A percentile compares a stretch with the other conserved stretches of the same genome.
These are phyloP conservation scores for Fraxinus anomala DNA, from an alignment of 257 asterid species.

Conservation along the genomic window DNA sequence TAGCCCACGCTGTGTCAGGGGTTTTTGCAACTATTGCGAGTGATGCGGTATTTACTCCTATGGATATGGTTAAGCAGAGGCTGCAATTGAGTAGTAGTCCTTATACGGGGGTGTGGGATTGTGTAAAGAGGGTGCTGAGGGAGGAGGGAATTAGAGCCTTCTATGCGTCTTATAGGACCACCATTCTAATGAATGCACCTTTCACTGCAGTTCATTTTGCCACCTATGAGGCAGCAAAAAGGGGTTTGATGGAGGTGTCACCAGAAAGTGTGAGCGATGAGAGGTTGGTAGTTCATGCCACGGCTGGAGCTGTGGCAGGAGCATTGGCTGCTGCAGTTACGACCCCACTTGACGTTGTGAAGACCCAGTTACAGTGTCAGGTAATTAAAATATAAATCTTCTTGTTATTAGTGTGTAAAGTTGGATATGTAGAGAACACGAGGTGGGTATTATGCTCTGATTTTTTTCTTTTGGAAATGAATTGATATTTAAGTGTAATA, in stretches of 20 bases:
- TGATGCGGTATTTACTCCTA: slow-evolving; percentile 89
- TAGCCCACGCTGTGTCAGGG: slow-evolving; percentile 80
- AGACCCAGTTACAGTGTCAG: slow-evolving; percentile 98
- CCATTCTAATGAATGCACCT: slow-evolving; percentile 95
- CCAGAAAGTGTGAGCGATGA: slow-evolving; percentile 68
- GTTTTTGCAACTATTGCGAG: slow-evolving; percentile 87
- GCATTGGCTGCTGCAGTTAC: slow-evolving; percentile 82
- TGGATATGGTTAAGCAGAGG: slow-evolving; percentile 99
- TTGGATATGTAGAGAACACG: neutral
- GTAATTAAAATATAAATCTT: slow-evolving; percentile 31
- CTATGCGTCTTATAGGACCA: slow-evolving; percentile 79
- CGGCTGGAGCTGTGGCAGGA: slow-evolving; percentile 98
- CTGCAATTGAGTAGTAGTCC: slow-evolving; percentile 81
- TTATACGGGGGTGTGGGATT: slow-evolving; percentile 79
- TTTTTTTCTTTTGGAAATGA: neutral
- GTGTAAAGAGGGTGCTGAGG: slow-evolving; percentile 68
- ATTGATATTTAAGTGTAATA: neutral
- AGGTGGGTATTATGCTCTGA: neutral
- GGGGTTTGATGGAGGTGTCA: slow-evolving; percentile 66
- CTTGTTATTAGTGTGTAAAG: neutral
- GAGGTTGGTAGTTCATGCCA: slow-evolving; percentile 76
- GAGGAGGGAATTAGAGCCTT: slow-evolving; percentile 86
- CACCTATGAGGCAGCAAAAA: slow-evolving; percentile 83
- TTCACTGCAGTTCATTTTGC: slow-evolving; percentile 92
- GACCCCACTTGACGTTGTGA: slow-evolving; percentile 93